Evolutionary conservation across 192 early-diverging fungal genomes (phyloP), one percentile per base, ranked within the genome.

Genomic region (Coemansia furcata): DNA sequence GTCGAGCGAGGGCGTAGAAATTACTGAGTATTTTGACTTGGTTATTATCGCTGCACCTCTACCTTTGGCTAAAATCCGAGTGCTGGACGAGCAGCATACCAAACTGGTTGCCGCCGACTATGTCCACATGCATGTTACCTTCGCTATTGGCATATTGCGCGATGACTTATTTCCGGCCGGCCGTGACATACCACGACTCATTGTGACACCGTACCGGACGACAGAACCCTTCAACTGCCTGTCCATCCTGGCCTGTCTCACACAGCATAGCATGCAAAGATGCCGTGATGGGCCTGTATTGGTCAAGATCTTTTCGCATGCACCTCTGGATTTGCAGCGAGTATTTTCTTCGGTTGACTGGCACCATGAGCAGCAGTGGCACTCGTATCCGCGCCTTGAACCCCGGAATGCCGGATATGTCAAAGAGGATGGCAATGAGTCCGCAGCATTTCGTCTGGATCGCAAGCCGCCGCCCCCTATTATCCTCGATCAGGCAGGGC

Each of bases 151-250:
- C 44, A 39, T 37, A 17, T 38, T 74, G 12, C 60, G 58, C 55
- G 21, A 14, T 19, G 62, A 54, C 17, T 52, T 74, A 19, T 67
- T 73, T 35, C 71, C 71, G 12, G 36, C 46, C 1, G 66, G 62
- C 33, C 50, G 50, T 1, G 44, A n/a, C 37, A 47, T 68, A 5
- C 72, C 67, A 15, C 72, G 60, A 36, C 67, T 74, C 15, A 47
- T 68, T 10, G 62, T 74, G 4, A 74, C 72, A 46, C 66, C 72
- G 5, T 68, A 68, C 57, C 50, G 44, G 23, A 74, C 66, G 15
- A 74, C 66, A 2, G 14, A 60, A 47, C 72, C 72, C 33, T 74
- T 74, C 65, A 74, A 74, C 52, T 74, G 72, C 47, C 54, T 74
- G 11, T 74, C 72, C 21, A 65, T 74, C 7, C 72, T 74, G 14